Conservation (phyloP, 768 basidiomycete species). For the Trametes villosa region DNA sequence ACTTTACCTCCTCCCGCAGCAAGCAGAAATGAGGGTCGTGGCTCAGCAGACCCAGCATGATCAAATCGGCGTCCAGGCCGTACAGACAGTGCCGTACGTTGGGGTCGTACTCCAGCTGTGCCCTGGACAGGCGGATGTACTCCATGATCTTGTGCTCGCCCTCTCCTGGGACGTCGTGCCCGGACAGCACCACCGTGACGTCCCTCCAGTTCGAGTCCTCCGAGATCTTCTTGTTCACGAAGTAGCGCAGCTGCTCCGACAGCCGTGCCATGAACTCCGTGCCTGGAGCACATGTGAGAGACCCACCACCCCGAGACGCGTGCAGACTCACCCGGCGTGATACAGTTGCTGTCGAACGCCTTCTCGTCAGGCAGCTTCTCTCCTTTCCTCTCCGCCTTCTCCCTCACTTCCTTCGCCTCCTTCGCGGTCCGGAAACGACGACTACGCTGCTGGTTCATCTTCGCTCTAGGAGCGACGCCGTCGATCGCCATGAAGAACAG, state of each 20-base stretch:
- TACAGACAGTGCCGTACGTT: conserved; percentile 98
- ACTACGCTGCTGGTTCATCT: conserved; percentile 99
- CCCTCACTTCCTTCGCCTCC: conserved; percentile 84
- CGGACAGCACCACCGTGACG: conserved; percentile 91
- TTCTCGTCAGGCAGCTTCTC: conserved; percentile 92
- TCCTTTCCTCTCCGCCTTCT: conserved; percentile 87
- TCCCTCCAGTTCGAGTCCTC: conserved; percentile 96
- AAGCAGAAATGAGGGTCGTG: conserved; percentile 99
- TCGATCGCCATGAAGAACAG: conserved; percentile 99
- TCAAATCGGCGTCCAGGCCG: conserved; percentile 96
- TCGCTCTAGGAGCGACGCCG: conserved; percentile 95
- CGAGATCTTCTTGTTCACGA: conserved; percentile 96
- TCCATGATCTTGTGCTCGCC: conserved; percentile 99
- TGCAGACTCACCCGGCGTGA: conserved; percentile 81
- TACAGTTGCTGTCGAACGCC: conserved; percentile 98
- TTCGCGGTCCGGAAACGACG: conserved; percentile 93
- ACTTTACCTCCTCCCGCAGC: conserved; percentile 97
- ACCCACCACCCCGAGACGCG: too few species aligned
- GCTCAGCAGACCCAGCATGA: conserved; percentile 96
- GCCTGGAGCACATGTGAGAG: conserved; percentile 55
- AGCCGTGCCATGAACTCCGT: conserved; percentile 94
- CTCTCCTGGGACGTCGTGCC: conserved; percentile 98
- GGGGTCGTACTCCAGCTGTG: conserved; percentile 95
- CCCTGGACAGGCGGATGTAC: conserved; percentile 92
- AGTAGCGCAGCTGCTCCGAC: conserved; percentile 93